These are phyloP conservation scores for Penicillium sp. DNA, from an alignment of 2,329 filamentous ascomycete species.

Conservation along the genomic window DNA sequence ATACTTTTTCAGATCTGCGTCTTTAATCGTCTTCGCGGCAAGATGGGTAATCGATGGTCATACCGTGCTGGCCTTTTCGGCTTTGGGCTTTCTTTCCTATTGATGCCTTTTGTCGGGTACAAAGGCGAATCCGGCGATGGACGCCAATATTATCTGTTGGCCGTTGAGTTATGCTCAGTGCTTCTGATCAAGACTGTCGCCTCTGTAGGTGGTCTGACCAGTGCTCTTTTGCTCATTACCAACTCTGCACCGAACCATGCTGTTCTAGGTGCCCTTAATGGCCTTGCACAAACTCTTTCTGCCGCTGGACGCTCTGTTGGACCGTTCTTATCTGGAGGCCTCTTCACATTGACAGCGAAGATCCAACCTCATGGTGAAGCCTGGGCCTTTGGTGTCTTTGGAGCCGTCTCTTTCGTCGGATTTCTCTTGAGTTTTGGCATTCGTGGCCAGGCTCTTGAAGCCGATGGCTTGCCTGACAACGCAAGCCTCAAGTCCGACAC, in stretches of 20 bases:
- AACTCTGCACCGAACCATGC: slow-evolving; percentile 87
- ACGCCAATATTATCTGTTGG: slow-evolving; percentile 69
- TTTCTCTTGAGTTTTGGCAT: slow-evolving; percentile 81
- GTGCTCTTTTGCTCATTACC: slow-evolving; percentile 85
- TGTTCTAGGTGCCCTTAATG: slow-evolving; percentile 86
- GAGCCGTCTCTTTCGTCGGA: slow-evolving; percentile 75
- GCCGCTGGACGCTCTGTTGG: slow-evolving; percentile 86
- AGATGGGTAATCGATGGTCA: slow-evolving; percentile 79
- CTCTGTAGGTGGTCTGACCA: slow-evolving; percentile 84
- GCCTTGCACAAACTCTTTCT: slow-evolving; percentile 88
- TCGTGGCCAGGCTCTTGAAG: slow-evolving; percentile 61
- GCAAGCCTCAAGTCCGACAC: slow-evolving; percentile 49
- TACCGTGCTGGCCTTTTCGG: slow-evolving; percentile 78
- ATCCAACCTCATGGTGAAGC: slow-evolving; percentile 79
- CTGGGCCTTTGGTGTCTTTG: slow-evolving; percentile 84
- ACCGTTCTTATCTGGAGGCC: slow-evolving; percentile 80
- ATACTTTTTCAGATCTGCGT: slow-evolving; percentile 88
- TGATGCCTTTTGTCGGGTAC: slow-evolving; percentile 91
- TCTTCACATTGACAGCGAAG: slow-evolving; percentile 77
- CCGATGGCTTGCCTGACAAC: slow-evolving; percentile 55
- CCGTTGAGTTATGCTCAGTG: slow-evolving; percentile 75
- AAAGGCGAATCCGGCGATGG: slow-evolving; percentile 61
- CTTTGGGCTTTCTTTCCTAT: slow-evolving; percentile 76
- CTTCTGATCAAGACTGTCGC: slow-evolving; percentile 88
- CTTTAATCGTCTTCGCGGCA: slow-evolving; percentile 76